phyloP scores from a whole-genome alignment of 2,329 filamentous ascomycete species.

The Zymoseptoria brevis region DNA sequence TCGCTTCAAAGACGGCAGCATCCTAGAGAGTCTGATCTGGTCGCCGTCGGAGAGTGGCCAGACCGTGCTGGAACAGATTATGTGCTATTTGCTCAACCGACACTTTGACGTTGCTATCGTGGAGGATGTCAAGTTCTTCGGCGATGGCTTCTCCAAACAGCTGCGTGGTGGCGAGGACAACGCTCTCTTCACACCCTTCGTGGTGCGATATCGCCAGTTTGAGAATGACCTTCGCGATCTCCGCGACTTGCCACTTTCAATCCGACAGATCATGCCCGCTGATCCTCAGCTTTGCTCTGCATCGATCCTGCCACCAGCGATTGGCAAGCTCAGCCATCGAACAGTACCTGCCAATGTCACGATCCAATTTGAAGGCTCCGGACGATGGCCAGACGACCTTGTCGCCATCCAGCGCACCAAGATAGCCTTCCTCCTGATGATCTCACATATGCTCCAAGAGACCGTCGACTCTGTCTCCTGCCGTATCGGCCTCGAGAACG shows the following conservation, averaged over 20 bases:
- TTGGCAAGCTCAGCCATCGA: constrained; percentile 37
- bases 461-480: constrained; percentile 54
- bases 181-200: constrained; percentile 58
- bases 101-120: constrained; percentile 58
- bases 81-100: constrained; percentile 59
- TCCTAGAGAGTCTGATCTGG: constrained; percentile 89
- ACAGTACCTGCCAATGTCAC: constrained; percentile 63
- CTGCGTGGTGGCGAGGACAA: constrained; percentile 33
- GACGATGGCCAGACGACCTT: constrained; percentile 87
- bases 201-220: constrained; percentile 62
- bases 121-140: constrained; percentile 34
- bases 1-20: constrained; percentile 90
- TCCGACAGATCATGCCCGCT: constrained; percentile 69
- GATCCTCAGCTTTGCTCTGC: constrained; percentile 67
- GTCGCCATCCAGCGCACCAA: constrained; percentile 89
- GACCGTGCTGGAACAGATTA: constrained; percentile 71
- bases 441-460: constrained; percentile 63
- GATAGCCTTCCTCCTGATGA: constrained; percentile 71
- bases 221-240: constrained; percentile 70
- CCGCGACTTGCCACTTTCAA: constrained; percentile 76
- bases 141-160: constrained; percentile 40
- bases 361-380: constrained; percentile 87
- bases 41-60: constrained; percentile 46
- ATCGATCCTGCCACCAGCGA: constrained; percentile 49
- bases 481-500: constrained; percentile 74